Conservation (phyloP, 73 alveolate species). For the Durusdinium trenchii region DNA sequence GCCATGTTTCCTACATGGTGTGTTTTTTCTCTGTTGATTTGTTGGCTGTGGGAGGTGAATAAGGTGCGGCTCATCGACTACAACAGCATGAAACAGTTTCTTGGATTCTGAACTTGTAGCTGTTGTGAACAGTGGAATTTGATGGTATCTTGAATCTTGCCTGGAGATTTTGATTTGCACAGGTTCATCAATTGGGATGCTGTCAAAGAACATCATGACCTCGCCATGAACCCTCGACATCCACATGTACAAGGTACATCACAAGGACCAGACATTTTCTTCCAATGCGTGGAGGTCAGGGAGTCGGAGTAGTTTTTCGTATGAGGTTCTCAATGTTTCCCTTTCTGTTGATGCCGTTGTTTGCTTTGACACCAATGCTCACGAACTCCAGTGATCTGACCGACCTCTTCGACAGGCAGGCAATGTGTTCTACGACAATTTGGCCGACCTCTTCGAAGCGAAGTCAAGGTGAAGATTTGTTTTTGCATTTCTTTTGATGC, state of each 20-base stretch:
- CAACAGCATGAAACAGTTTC: conserved; percentile 24
- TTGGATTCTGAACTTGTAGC: neutral
- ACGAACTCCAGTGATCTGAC: neutral
- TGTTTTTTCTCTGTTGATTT: neutral
- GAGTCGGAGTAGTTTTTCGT: neutral
- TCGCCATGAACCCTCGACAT: conserved; percentile 89
- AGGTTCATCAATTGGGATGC: conserved; percentile 86
- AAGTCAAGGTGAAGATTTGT: neutral
- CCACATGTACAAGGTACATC: conserved; percentile 94
- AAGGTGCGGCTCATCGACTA: conserved; percentile 83
- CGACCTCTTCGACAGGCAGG: conserved; percentile 80
- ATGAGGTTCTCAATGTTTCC: neutral
- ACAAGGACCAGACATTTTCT: conserved; percentile 94
- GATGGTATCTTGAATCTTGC: too few species aligned
- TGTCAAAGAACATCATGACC: conserved; percentile 59
- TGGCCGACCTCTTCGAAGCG: conserved; percentile 74
- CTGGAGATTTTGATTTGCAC: too few species aligned
- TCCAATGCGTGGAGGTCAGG: conserved; percentile 83
- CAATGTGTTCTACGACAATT: conserved; percentile 68
- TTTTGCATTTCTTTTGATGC: neutral
- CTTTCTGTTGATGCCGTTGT: neutral
- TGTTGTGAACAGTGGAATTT: too few species aligned
- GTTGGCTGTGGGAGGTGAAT: neutral
- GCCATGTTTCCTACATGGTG: neutral
- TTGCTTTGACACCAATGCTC: neutral